Conservation (phyloP, 805 yeast genomes). For the Cyberlindnera subsufficiens region DNA sequence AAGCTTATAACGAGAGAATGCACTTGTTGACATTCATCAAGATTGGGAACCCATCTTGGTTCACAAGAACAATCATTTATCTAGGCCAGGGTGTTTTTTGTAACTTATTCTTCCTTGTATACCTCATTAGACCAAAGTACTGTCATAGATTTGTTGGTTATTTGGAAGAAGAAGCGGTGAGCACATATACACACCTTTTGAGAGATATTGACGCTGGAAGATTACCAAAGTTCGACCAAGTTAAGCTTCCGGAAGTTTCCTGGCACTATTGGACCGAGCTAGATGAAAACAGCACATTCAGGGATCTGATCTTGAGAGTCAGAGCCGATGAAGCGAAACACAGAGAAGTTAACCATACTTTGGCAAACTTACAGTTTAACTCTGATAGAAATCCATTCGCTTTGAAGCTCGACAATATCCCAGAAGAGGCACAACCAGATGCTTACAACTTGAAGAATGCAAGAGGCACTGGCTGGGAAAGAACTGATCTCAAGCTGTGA, state of each 20-base stretch:
- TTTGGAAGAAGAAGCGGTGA: slow-evolving; percentile 71
- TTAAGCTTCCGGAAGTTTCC: slow-evolving; percentile 53
- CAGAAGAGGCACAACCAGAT: slow-evolving; percentile 10
- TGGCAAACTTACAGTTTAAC: slow-evolving; percentile 52
- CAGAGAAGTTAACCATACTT: slow-evolving; percentile 73
- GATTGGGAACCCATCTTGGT: slow-evolving; percentile 55
- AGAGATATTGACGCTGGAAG: slow-evolving; percentile 19
- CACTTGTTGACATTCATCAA: slow-evolving; percentile 65
- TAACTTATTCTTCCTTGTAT: slow-evolving; percentile 55
- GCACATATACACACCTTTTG: slow-evolving; percentile 58
- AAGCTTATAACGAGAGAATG: slow-evolving; percentile 76
- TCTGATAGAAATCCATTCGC: slow-evolving; percentile 67
- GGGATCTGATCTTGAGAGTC: slow-evolving; percentile 53
- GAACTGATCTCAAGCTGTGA: too few relatives aligned
- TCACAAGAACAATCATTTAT: slow-evolving; percentile 47
- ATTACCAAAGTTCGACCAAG: slow-evolving; percentile 5
- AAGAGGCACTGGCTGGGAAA: too few relatives aligned
- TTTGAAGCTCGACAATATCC: slow-evolving; percentile 27
- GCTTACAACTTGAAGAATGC: background rate
- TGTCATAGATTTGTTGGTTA: slow-evolving; percentile 78
- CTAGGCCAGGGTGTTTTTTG: slow-evolving; percentile 69
- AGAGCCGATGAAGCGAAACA: slow-evolving; percentile 79
- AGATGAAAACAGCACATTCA: slow-evolving; percentile 43
- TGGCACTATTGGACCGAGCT: slow-evolving; percentile 54
- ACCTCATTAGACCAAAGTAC: slow-evolving; percentile 52